Evolutionary conservation across 257 asterid genomes (phyloP), one percentile per base, ranked within the genome.

Genomic region (Haberlea rhodopensis): DNA sequence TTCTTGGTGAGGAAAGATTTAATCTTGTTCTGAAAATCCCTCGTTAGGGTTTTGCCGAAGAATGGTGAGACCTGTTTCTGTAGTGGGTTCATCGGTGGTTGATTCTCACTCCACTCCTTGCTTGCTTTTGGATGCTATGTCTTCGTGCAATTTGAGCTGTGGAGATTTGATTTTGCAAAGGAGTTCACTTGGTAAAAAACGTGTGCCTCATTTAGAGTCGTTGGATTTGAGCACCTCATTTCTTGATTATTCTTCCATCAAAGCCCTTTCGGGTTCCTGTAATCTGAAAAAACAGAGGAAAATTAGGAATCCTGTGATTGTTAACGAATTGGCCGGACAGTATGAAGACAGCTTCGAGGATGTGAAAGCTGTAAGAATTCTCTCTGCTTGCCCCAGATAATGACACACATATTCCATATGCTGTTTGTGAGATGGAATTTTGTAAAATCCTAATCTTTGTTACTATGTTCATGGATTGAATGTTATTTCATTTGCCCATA

Each of bases 271-370:
- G 24, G 68, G 69, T 24, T 57, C 78, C 37, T 75, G 49, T 51
- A 68, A 28, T 63, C 55, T 61, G 65, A 67, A 57, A 54, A 81
- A 76, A 34, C 80, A 68, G 81, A 80, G 65, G 70, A 82, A 78
- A 43, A 65, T 23, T 3, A 75, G 69, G 80, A 66, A 75, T 57
- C 69, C 78, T 49, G 76, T 73, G 66, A 72, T 88, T 60, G 73
- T 75, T 22, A 70, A 51, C 71, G 83, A 85, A 58, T 43, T 81
- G 52, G 89, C 81, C 25, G 94, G 85, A 0, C 85, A 85, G 26
- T 84, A 88, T 53, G 94, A 88, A 18, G 94, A 85, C 43, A 68
- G 29, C 59, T 88, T 88, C 65, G 83, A 71, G 26, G 96, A 88
- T 76, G 85, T 88, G 9, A 88, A 86, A 77, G 49, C 73, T 25